Conservation (phyloP, 176 grass and related monocot species). For the Themeda triandra region DNA sequence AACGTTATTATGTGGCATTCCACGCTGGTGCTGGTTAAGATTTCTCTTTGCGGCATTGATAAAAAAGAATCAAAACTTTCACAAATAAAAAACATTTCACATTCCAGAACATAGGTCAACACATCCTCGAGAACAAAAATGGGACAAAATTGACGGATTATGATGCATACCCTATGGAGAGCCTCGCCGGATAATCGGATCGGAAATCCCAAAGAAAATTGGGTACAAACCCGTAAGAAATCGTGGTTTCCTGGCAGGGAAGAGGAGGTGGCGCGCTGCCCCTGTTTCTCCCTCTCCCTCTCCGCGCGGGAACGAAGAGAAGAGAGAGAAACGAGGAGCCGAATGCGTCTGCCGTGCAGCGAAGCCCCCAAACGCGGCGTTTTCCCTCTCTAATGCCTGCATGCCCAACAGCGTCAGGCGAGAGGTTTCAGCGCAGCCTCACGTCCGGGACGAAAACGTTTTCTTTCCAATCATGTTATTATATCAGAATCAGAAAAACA, state of each 20-base stretch:
- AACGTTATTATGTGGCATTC: not conserved
- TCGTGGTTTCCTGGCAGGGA: conserved; percentile 28
- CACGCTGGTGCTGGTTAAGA: too few species aligned
- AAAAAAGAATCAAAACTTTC: not conserved
- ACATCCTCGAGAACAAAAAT: not conserved
- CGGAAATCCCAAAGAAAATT: conserved; percentile 1
- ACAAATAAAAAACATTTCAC: not conserved
- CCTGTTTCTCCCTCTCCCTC: conserved; percentile 32
- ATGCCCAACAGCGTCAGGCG: not conserved
- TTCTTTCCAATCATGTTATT: not conserved
- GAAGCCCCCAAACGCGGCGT: conserved; percentile 25
- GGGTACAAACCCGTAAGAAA: not conserved
- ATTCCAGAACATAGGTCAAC: not conserved
- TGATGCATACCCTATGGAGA: not conserved
- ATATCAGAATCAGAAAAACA: not conserved
- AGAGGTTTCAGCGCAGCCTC: conserved; percentile 33
- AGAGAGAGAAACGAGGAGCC: conserved; percentile 48
- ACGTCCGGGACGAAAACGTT: not conserved
- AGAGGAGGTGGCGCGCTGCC: conserved; percentile 1
- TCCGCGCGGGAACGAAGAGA: conserved; percentile 47
- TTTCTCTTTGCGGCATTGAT: not conserved
- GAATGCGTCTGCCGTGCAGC: conserved; percentile 19
- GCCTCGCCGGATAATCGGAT: not conserved
- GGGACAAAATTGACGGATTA: not conserved
- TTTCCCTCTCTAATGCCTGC: conserved; percentile 26